These are phyloP conservation scores for Leishmania mexicana DNA, from an alignment of 208 protist species.

Conservation along the genomic window DNA sequence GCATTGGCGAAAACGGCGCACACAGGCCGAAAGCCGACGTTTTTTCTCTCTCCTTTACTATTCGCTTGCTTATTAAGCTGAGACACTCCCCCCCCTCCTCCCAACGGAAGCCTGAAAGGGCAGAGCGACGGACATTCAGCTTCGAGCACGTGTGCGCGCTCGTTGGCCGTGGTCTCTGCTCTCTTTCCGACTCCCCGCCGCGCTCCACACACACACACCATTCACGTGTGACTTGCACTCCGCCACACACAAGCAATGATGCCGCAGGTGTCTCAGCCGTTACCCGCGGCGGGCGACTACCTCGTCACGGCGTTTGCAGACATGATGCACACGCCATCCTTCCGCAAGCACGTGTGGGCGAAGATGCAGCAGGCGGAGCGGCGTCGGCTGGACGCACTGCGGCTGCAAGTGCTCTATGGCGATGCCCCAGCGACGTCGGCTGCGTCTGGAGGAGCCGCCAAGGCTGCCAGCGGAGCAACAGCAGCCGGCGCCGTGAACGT, in stretches of 20 bases:
- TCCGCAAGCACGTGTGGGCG: constrained; percentile 37
- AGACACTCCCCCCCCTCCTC: background rate
- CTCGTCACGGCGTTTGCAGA: constrained; percentile 30
- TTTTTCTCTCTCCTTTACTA: background rate
- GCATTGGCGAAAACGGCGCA: background rate
- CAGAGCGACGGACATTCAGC: background rate
- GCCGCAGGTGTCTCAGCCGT: constrained; percentile 6
- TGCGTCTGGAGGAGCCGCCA: background rate
- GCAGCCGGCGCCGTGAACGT: background rate
- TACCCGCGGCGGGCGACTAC: constrained; percentile 28
- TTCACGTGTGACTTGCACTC: background rate
- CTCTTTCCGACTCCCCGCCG: background rate
- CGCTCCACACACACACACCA: background rate
- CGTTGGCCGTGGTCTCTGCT: background rate
- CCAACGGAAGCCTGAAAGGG: background rate
- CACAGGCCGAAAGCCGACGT: background rate
- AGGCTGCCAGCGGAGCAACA: background rate
- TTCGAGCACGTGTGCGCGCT: background rate
- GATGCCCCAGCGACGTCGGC: constrained; percentile 46
- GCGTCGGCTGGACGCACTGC: constrained; percentile 63
- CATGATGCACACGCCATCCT: constrained; percentile 44
- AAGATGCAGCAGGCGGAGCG: constrained; percentile 46
- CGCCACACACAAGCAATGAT: background rate
- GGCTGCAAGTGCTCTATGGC: constrained; percentile 69
- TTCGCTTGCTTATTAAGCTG: background rate